Percentiles rank a stretch among this genome's conserved stretches.
Evolutionary conservation across 352 stramenopile genomes (phyloP).

Genomic region (Globisporangium nodosum): DNA sequence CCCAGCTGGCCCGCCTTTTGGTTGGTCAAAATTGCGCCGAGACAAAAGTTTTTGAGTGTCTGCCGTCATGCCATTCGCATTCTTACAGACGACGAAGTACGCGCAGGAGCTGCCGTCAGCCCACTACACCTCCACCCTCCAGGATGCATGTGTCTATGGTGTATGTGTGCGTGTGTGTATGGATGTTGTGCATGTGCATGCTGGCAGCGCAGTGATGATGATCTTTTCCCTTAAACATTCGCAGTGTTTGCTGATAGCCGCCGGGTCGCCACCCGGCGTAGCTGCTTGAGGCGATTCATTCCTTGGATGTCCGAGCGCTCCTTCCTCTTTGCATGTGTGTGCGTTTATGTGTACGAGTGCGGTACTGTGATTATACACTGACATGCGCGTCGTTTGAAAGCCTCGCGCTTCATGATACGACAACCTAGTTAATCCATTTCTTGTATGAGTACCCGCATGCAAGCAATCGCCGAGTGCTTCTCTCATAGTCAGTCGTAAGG

Average conservation of each 20-base stretch:
- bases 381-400: slow-evolving; percentile 82
- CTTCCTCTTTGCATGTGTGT: not conserved
- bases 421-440: slow-evolving; percentile 79
- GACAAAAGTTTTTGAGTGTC: too few relatives aligned
- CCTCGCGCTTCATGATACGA: slow-evolving; percentile 64
- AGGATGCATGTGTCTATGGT: not conserved
- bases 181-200: not conserved
- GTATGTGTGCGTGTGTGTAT: not conserved
- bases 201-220: slow-evolving; percentile 2
- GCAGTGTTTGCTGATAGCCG: slow-evolving; percentile 77
- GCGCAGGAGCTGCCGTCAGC: too few relatives aligned
- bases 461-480: not conserved
- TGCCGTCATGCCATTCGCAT: too few relatives aligned
- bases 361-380: slow-evolving; percentile 60
- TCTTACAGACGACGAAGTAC: too few relatives aligned
- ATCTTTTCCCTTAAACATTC: slow-evolving; percentile 25
- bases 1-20: too few relatives aligned
- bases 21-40: too few relatives aligned
- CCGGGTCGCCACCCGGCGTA: slow-evolving; percentile 50
- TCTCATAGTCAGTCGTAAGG: slow-evolving; percentile 1
- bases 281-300: slow-evolving; percentile 54
- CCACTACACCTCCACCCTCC: too few relatives aligned
- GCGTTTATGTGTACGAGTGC: not conserved
- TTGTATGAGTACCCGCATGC: slow-evolving; percentile 48
- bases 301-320: slow-evolving; percentile 45